Evolutionary conservation across 495 filamentous ascomycete genomes (phyloP).

Genomic region (Daldinia vernicosa): DNA sequence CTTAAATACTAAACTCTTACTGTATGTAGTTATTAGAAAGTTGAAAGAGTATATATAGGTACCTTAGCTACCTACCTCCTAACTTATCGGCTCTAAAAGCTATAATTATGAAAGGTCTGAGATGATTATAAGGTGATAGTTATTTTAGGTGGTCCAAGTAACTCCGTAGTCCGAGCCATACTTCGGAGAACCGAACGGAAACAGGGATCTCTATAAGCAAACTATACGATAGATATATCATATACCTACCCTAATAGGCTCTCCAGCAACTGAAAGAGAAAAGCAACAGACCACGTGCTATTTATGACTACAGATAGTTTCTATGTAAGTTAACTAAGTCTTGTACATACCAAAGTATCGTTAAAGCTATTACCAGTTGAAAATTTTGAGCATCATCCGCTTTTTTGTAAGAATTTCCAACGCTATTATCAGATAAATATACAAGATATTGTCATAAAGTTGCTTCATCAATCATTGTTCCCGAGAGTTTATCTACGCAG

Average conservation of each 20-base stretch:
- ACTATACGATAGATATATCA: background rate
- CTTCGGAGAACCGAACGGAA: too few relatives aligned
- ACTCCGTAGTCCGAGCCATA: too few relatives aligned
- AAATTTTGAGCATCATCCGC: background rate
- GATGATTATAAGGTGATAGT: too few relatives aligned
- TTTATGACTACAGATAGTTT: background rate
- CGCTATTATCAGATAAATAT: slow-evolving; percentile 1
- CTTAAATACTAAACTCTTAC: too few relatives aligned
- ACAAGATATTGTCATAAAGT: background rate
- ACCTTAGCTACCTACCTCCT: too few relatives aligned
- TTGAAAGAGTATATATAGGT: too few relatives aligned
- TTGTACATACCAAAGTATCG: background rate
- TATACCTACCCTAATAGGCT: background rate
- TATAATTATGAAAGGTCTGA: too few relatives aligned
- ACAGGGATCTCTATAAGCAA: background rate
- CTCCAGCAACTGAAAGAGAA: background rate
- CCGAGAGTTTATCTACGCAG: slow-evolving; percentile 6
- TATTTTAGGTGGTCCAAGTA: too few relatives aligned
- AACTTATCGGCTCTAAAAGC: too few relatives aligned
- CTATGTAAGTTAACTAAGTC: background rate
- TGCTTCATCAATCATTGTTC: slow-evolving; percentile 15
- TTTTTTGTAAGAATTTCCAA: background rate
- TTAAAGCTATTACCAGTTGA: background rate
- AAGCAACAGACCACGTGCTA: background rate
- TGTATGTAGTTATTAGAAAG: too few relatives aligned